Base-by-base conservation (phyloP, 805 yeast genomes). In the Nakazawaea ambrosiae region DNA sequence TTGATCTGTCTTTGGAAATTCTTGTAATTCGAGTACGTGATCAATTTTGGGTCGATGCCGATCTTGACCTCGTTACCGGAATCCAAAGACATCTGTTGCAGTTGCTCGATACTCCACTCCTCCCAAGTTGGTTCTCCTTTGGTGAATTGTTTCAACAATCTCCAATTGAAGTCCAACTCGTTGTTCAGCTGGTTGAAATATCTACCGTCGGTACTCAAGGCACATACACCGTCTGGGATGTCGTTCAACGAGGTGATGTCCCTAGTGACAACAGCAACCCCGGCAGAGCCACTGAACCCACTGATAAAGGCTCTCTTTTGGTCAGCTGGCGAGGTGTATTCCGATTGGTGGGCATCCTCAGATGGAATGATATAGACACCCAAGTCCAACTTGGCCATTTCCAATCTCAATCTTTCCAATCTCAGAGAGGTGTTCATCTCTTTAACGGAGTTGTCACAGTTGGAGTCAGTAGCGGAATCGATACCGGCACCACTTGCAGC, bases 321-420 rank as follows among this genome's bases (percentile, higher is more conserved):
- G 49, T 76, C 82, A 33, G 58, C 57, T 3, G 66, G 47, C 1
- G 78, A 63, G 18, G 75, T 74, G 45, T 75, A 75, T 50, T 76
- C 82, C n/a, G 73, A 65, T 54, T 75, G 82, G 54, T 76, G 83
- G 36, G 71, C 75, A 54, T 76, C 83, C 52, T 75, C 80, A 8
- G 78, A 69, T 6, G 81, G 80, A 14, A 61, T 42, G 11, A 74
- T 66, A 56, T 92, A 90, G 24, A 86, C 79, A 9, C 81, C 85
- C 27, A 90, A 54, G 25, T 73, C 75, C 40, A 75, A 56, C 31
- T 66, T 59, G 31, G 68, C 70, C 89, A 92, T 85, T 43, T 70
- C 65, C 28, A 60, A 48, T 50, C 97, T 70, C 41, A 89, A 61
- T 16, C 63, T 65, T 28, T 61, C 67, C 34, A 89, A 64, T 49